Base-by-base conservation (phyloP, 1,284 basidiomycete genomes). In the Testicularia cyperi region DNA sequence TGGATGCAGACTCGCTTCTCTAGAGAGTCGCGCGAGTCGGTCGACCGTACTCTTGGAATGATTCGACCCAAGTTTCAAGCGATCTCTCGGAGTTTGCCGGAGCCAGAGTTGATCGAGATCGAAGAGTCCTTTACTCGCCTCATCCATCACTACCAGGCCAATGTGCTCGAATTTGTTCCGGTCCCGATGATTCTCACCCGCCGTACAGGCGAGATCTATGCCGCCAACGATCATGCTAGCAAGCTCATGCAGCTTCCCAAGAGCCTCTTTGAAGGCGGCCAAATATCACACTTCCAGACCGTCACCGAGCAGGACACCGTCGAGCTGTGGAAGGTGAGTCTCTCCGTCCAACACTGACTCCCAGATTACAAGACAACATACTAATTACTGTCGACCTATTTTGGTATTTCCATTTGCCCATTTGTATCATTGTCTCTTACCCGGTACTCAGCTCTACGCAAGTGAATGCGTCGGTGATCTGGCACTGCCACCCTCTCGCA, bases 1-100 rank as follows among this genome's bases (percentile, higher is more conserved):
- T 65, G 61, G 61, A 65, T 65, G 55, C 49, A 65, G 16, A 52
- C 51, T 2, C 49, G 55, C 6, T 65, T 30, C 32, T 44, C 55
- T 4, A 43, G 47, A 18, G 44, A 37, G 22, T 39, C 29, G 19
- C 52, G 55, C 51, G 51, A 55, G 34, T n/a, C 31, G 18, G 54
- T 65, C 14, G 61, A 65, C 18, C 51, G 35, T 4, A 38, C 33
- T 9, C 52, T 65, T 6, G 42, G 32, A 1, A 26, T 41, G 3
- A 42, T 61, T 9, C 62, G 62, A 13, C 62, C 54, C 29, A 44
- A 43, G 12, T 47, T 61, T 12, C 60, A 61, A 41, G 43, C 47
- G 2, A 40, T 61, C 14, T 52, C 52, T 0, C 47, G 47, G 16
- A 46, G 44, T 27, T 19, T 65, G 5, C 41, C 62, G 2, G 54